Conservation (phyloP, 306 rosid genomes). For the Abrus pulchellus region DNA sequence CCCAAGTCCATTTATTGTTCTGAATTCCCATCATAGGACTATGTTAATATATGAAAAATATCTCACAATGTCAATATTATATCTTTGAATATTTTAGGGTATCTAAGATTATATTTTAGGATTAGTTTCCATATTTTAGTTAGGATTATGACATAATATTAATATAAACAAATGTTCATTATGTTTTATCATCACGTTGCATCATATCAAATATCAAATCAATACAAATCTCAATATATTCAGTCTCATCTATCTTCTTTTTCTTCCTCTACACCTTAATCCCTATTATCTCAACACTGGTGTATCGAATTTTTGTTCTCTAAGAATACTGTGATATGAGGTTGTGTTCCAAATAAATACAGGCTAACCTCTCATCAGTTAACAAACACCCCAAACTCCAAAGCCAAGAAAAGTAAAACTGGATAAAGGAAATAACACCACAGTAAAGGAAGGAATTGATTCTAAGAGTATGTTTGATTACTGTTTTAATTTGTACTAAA, state of each 20-base stretch:
- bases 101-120: too few relatives aligned
- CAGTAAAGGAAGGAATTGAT: slow-evolving; percentile 7
- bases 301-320: slow-evolving; percentile 9
- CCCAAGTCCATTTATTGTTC: slow-evolving; percentile 1
- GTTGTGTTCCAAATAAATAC: not conserved
- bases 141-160: too few relatives aligned
- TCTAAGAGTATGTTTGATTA: not conserved
- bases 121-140: too few relatives aligned
- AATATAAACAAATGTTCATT: too few relatives aligned
- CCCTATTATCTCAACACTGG: not conserved
- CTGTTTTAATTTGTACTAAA: too few relatives aligned
- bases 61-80: too few relatives aligned
- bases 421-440: slow-evolving; percentile 3
- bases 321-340: slow-evolving; percentile 8
- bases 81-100: too few relatives aligned
- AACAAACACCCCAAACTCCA: not conserved
- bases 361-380: not conserved
- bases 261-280: too few relatives aligned
- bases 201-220: too few relatives aligned
- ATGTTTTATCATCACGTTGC: too few relatives aligned
- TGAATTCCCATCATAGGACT: slow-evolving; percentile 3
- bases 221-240: too few relatives aligned
- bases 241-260: too few relatives aligned
- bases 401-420: not conserved
- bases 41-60: not conserved